Evolutionary conservation across 2,329 filamentous ascomycete species (phyloP).

Genomic region (Exophiala viscosa): DNA sequence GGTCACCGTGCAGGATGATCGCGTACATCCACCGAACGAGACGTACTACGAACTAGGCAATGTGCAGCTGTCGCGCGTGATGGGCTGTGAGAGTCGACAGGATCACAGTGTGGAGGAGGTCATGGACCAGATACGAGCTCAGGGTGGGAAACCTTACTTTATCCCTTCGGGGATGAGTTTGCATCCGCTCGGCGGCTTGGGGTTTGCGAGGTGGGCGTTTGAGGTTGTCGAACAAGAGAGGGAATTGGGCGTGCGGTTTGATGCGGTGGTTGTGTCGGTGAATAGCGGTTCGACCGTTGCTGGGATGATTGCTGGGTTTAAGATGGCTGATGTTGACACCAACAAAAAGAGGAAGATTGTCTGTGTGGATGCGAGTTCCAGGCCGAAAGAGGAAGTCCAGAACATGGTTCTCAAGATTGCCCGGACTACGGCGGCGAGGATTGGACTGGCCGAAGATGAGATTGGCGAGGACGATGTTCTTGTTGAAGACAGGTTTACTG

Average conservation of each 20-base stretch:
- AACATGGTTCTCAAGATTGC: no score
- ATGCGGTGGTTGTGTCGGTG: slow-evolving; percentile 63
- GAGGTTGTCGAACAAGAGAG: slow-evolving; percentile 8
- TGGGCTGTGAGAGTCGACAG: no score
- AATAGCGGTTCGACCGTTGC: slow-evolving; percentile 68
- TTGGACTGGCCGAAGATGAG: slow-evolving; percentile 54
- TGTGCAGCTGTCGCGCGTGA: no score
- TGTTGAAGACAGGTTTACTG: slow-evolving; percentile 63
- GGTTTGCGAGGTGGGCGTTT: slow-evolving; percentile 11
- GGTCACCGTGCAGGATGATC: background rate
- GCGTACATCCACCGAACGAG: no score
- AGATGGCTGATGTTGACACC: slow-evolving; percentile 39
- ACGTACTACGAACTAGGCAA: no score
- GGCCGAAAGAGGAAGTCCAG: no score
- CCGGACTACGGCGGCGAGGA: no score
- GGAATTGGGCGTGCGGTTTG: slow-evolving; percentile 50
- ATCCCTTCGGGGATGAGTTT: slow-evolving; percentile 6
- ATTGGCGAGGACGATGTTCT: slow-evolving; percentile 60
- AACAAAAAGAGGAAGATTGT: slow-evolving; percentile 51
- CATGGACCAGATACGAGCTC: background rate
- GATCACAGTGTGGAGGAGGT: background rate
- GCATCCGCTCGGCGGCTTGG: slow-evolving; percentile 9
- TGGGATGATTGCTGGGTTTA: slow-evolving; percentile 69
- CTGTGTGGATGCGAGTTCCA: slow-evolving; percentile 7
- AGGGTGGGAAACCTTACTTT: slow-evolving; percentile 5